A percentile compares a stretch with the other conserved stretches of the same genome.
phyloP scores from a whole-genome alignment of 768 basidiomycete genomes.

The Trametes meyenii region DNA sequence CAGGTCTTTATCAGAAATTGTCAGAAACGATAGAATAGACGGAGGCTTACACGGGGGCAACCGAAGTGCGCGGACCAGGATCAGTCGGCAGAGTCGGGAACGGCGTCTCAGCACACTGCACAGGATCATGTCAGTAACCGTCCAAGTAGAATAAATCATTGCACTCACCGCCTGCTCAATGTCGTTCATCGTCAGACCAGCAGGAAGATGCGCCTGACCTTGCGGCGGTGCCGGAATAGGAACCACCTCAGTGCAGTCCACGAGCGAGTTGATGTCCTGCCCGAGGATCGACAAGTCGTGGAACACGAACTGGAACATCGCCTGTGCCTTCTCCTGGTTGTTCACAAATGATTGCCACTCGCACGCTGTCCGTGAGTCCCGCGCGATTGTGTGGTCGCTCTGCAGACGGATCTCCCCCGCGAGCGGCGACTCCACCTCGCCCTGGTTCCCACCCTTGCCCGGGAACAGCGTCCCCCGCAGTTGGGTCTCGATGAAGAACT shows the following conservation, averaged over 20 bases:
- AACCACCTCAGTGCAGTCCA: conserved; percentile 18
- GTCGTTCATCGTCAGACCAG: conserved; percentile 18
- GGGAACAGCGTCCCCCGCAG: conserved; percentile 32
- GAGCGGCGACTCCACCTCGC: conserved; percentile 34
- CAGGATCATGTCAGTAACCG: neutral
- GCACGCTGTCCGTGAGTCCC: conserved; percentile 35
- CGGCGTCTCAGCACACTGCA: conserved; percentile 17
- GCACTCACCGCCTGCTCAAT: conserved; percentile 27
- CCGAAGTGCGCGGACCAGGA: conserved; percentile 36
- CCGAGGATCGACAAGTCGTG: conserved; percentile 9
- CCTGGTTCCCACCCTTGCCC: conserved; percentile 28
- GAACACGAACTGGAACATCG: conserved; percentile 16
- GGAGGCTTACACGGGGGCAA: conserved; percentile 35
- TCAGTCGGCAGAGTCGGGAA: conserved; percentile 24
- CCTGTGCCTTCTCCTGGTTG: conserved; percentile 13
- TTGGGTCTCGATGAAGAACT: conserved; percentile 35
- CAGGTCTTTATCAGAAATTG: too few species aligned
- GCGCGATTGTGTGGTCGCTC: conserved; percentile 34
- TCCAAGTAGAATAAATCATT: neutral
- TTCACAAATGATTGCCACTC: conserved; percentile 15
- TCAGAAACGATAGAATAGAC: too few species aligned
- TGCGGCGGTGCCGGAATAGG: conserved; percentile 9
- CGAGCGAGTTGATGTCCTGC: conserved; percentile 13
- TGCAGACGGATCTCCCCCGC: conserved; percentile 37
- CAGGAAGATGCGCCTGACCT: conserved; percentile 9